phyloP scores from a whole-genome alignment of 2,329 filamentous ascomycete species.

The Dothideomycetidae sp. region DNA sequence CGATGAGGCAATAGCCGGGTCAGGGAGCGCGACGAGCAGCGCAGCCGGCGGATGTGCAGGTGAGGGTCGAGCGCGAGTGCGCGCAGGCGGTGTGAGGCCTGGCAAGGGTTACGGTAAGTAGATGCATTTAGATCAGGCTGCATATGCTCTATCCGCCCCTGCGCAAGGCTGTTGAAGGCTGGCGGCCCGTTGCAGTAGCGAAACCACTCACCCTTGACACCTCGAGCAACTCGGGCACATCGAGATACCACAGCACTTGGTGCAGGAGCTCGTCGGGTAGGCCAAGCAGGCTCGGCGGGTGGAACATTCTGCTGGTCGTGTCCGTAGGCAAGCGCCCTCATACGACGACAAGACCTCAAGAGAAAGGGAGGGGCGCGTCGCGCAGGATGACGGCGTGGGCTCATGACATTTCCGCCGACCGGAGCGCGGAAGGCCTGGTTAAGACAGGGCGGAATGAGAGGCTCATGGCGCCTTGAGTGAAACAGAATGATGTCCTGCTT shows the following conservation, averaged over 20 bases:
- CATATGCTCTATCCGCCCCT: neutral
- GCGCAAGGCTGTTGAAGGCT: too few relatives aligned
- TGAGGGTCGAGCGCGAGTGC: constrained; percentile 49
- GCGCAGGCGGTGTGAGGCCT: constrained; percentile 51
- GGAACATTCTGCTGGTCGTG: too few relatives aligned
- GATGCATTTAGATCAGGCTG: constrained; percentile 7
- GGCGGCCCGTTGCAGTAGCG: too few relatives aligned
- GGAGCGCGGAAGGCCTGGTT: neutral
- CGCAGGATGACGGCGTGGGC: neutral
- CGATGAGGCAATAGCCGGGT: constrained; percentile 43
- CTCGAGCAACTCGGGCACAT: constrained; percentile 33
- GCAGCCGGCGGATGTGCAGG: constrained; percentile 48
- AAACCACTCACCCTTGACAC: constrained; percentile 28
- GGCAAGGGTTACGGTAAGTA: constrained; percentile 11
- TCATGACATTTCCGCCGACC: neutral
- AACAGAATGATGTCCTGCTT: too few relatives aligned
- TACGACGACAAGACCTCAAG: neutral
- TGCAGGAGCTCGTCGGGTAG: constrained; percentile 33
- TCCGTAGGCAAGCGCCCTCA: neutral
- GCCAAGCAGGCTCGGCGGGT: neutral
- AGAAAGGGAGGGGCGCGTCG: neutral
- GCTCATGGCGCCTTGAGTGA: too few relatives aligned
- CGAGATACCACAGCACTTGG: constrained; percentile 30
- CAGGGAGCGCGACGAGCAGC: constrained; percentile 40
- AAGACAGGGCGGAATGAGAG: neutral